These are phyloP conservation scores for Tricladium varicosporioides DNA, from an alignment of 2,329 filamentous ascomycete genomes.

Conservation along the genomic window DNA sequence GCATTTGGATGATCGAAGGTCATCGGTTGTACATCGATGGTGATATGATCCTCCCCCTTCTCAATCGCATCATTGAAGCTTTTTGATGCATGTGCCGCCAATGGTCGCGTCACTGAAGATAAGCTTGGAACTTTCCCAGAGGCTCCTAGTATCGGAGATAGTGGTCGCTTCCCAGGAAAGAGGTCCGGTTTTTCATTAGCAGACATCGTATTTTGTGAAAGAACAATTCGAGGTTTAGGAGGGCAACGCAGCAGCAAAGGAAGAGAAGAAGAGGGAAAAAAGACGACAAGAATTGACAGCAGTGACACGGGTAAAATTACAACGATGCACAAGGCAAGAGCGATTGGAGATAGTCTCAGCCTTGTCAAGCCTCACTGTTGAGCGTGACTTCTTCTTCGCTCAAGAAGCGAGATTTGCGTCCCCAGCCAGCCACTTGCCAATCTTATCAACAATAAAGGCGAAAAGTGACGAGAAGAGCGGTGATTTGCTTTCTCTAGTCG, in stretches of 20 bases:
- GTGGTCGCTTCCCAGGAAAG: not conserved
- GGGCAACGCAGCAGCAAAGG: not conserved
- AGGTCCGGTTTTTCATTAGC: not conserved
- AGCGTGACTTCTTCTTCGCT: not conserved
- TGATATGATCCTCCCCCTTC: conserved; percentile 22
- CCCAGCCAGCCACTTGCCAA: not conserved
- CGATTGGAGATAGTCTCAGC: not conserved
- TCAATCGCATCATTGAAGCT: not conserved
- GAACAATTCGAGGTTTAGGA: not conserved
- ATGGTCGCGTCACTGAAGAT: not conserved
- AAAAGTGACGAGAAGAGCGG: not conserved
- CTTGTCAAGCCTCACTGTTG: not conserved
- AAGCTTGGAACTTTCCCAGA: not conserved
- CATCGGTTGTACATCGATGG: not conserved
- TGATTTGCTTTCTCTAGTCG: not conserved
- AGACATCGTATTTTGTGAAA: not conserved
- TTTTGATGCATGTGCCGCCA: not conserved
- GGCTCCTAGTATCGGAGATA: not conserved
- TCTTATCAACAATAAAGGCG: not conserved
- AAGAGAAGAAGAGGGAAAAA: not conserved
- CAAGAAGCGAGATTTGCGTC: not conserved
- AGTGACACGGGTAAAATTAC: not conserved
- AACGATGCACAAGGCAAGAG: not conserved
- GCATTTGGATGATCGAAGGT: not conserved
- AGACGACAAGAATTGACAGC: not conserved